Base-by-base conservation (phyloP, 2,329 filamentous ascomycete species). In the Hypoxylon sp. region DNA sequence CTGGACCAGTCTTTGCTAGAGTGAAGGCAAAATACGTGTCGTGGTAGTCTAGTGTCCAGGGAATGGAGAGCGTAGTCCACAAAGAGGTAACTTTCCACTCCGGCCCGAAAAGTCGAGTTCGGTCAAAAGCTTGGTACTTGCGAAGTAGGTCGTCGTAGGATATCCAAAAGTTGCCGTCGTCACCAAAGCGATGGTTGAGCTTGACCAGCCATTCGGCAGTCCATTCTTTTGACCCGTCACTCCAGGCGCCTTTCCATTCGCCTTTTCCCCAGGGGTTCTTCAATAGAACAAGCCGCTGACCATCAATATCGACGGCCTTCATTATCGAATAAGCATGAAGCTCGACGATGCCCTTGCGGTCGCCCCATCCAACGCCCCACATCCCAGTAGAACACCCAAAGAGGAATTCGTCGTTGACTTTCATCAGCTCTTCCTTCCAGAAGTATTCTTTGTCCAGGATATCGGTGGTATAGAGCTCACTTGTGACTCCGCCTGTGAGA, bases 191-290 rank as follows among this genome's bases (percentile, higher is more conserved):
- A 76, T 94, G 91, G 49, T 86, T 84, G 0, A 96, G 84, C 73
- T 90, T 89, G 65, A 89, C 80, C 79, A 95, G 89, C 87, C 91
- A 93, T 71, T 94, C 90, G 0, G 91, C 84, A 0, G 91, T 95
- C 93, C 93, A 97, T 78, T 95, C 90, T 73, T 93, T 91, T 5
- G 91, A 93, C 0, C 93, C 93, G 75, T 96, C 93, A 2, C 87
- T 90, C 92, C 93, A 96, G 1, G 91, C 84, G 1, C 93, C 93
- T 30, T 87, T 91, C 92, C 93, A 96, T 79, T 94, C 93, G 32
- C 87, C 88, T 69, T 89, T 89, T 1, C 93, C 93, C 93, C 92
- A 96, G 0, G 93, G 93, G 72, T 96, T 96, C 70, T 84, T 86
- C 41, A 93, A 81, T 55, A 89, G 85, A 2, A 93, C 81, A 1